These are phyloP conservation scores for Kwoniella sp. DNA, from an alignment of 768 basidiomycete species.

Conservation along the genomic window DNA sequence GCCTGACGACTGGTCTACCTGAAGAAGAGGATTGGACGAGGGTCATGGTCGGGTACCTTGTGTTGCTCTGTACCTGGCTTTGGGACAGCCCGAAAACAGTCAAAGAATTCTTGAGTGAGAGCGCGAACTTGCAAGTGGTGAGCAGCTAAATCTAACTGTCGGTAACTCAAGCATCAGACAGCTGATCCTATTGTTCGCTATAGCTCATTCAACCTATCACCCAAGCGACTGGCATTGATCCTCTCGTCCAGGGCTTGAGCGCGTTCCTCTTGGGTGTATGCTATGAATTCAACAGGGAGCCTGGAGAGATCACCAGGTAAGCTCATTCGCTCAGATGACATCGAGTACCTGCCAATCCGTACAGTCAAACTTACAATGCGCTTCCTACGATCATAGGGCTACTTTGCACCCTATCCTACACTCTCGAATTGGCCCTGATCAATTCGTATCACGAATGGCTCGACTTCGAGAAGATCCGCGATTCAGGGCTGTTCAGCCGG, in stretches of 20 bases:
- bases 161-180: not conserved
- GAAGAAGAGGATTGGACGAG: slow-evolving; percentile 89
- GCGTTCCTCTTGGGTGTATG: slow-evolving; percentile 89
- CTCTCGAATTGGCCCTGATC: slow-evolving; percentile 80
- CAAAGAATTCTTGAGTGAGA: slow-evolving; percentile 79
- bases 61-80: slow-evolving; percentile 84
- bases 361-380: slow-evolving; percentile 1
- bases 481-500: slow-evolving; percentile 86
- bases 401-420: slow-evolving; percentile 88
- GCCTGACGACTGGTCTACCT: slow-evolving; percentile 57
- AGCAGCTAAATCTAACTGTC: slow-evolving; percentile 56
- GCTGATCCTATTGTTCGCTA: slow-evolving; percentile 21
- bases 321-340: slow-evolving; percentile 32
- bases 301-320: slow-evolving; percentile 91
- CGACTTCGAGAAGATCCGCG: slow-evolving; percentile 88
- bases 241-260: slow-evolving; percentile 83
- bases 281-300: slow-evolving; percentile 95
- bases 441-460: slow-evolving; percentile 80
- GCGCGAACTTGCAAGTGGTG: slow-evolving; percentile 87
- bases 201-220: slow-evolving; percentile 95
- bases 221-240: slow-evolving; percentile 81
- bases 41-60: slow-evolving; percentile 80
- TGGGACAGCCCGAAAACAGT: slow-evolving; percentile 94
- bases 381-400: slow-evolving; percentile 59
- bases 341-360: not conserved